Base-by-base conservation (phyloP, 352 stramenopile species). In the Pythium biforme region DNA sequence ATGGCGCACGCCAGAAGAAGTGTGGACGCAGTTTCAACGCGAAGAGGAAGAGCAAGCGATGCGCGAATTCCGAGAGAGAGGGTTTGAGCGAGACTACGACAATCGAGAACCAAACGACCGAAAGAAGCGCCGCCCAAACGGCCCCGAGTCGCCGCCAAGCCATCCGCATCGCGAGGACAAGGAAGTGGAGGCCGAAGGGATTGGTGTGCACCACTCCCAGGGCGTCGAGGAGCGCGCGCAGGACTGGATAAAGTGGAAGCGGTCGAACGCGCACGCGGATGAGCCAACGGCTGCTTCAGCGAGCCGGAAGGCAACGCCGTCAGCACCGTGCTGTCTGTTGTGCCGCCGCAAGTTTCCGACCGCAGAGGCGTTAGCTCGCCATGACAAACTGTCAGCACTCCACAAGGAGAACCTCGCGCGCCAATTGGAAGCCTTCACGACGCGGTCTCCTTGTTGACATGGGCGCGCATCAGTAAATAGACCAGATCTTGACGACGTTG, bases 401-500 rank as follows among this genome's bases (percentile, higher is more conserved):
- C 62, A 68, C 27, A 59, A 63, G 34, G 55, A 54, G 20, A 34
- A 61, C 41, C 25, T 66, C 17, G 20, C 31, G 4, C 41, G 26
- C 14, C 40, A 45, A 31, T 19, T 4, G 23, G 40, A 39, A 37
- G n/a, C n/a, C 34, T 22, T 17, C 6, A 14, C 34, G 9, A 17
- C 10, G 19, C 3, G n/a, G n/a, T 34, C 37, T 43, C 1, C 37
- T n/a, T 37, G 1, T 14, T 46, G 37, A 20, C 37, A 9, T 19
- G 37, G 14, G 6, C 34, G 22, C 26, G 37, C 22, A n/a, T 47
- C 49, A 86, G 4, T 33, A 49, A 46, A 88, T 73, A 23, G 61
- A 66, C 78, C 78, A 92, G 59, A 88, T 65, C 55, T 89, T 90
- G 53, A 91, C 76, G 48, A 89, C 75, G 41, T 84, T 86, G 69